These are phyloP conservation scores for Dichotomocladium elegans DNA, from an alignment of 371 early-diverging fungal species.

Conservation along the genomic window DNA sequence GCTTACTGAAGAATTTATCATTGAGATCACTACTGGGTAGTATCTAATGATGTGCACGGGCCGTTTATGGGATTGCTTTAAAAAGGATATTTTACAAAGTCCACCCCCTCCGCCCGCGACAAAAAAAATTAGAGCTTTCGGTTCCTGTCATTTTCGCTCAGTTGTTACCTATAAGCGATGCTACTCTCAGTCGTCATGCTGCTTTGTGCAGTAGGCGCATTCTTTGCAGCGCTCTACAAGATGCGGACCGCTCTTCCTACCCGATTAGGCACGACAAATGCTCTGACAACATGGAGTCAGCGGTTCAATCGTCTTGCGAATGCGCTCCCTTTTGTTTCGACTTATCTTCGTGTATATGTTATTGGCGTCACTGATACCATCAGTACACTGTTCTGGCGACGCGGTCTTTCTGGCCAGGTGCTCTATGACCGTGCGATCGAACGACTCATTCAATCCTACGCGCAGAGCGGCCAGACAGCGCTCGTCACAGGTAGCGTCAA, in stretches of 20 bases:
- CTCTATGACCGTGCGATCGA: background rate
- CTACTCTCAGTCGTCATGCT: background rate
- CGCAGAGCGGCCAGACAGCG: constrained; percentile 2
- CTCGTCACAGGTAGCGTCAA: constrained; percentile 23
- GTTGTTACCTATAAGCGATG: background rate
- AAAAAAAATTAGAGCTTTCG: too few relatives aligned
- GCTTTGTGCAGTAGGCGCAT: background rate
- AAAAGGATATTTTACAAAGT: too few relatives aligned
- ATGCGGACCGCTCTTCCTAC: background rate
- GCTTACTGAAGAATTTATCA: too few relatives aligned
- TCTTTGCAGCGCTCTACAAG: background rate
- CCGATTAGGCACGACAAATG: background rate
- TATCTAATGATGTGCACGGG: too few relatives aligned
- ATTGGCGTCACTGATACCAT: constrained; percentile 32
- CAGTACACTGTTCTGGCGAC: constrained; percentile 19
- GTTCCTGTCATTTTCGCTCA: background rate
- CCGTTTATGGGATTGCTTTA: too few relatives aligned
- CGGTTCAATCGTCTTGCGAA: background rate
- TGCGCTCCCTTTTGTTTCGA: background rate
- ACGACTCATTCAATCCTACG: background rate
- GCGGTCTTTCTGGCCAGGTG: constrained; percentile 6
- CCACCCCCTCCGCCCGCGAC: too few relatives aligned
- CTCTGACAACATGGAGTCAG: background rate
- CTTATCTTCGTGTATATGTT: constrained; percentile 20
- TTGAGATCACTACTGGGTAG: too few relatives aligned